Conservation (phyloP, 2,329 filamentous ascomycete species). For the Diaporthe velutina region DNA sequence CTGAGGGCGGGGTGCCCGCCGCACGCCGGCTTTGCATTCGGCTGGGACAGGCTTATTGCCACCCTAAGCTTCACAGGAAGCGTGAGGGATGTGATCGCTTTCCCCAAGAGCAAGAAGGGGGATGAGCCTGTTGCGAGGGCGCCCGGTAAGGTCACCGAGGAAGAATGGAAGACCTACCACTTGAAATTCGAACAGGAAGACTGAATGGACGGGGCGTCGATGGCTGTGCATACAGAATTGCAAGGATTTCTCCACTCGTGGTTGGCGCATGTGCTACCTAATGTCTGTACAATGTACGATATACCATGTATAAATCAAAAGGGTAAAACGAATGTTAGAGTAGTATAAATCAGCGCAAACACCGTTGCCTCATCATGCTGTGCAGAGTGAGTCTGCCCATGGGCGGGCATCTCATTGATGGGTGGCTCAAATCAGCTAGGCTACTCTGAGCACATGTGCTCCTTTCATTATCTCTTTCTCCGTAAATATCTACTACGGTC, state of each 20-base stretch:
- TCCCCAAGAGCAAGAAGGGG: conserved; percentile 93
- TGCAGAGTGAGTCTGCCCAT: background rate
- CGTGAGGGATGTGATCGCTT: conserved; percentile 94
- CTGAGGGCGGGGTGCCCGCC: conserved; percentile 90
- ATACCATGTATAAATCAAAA: conserved; percentile 10
- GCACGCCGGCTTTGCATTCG: conserved; percentile 92
- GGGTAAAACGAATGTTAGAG: background rate
- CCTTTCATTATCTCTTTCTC: background rate
- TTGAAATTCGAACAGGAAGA: conserved; percentile 43
- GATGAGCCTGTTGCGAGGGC: conserved; percentile 87
- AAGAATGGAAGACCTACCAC: conserved; percentile 64
- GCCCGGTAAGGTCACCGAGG: conserved; percentile 76
- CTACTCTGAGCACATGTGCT: background rate
- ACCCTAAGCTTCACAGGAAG: conserved; percentile 82
- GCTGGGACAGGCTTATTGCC: conserved; percentile 89
- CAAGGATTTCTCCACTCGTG: background rate
- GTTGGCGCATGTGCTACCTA: background rate
- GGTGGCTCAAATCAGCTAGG: too few species aligned
- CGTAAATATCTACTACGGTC: background rate
- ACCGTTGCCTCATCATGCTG: background rate
- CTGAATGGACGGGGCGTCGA: background rate
- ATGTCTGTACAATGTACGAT: background rate
- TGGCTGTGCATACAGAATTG: background rate
- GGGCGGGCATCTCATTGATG: background rate
- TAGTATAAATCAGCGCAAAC: background rate